These are phyloP conservation scores for Fomitopsis schrenkii DNA, from an alignment of 1,284 basidiomycete genomes.

Conservation along the genomic window DNA sequence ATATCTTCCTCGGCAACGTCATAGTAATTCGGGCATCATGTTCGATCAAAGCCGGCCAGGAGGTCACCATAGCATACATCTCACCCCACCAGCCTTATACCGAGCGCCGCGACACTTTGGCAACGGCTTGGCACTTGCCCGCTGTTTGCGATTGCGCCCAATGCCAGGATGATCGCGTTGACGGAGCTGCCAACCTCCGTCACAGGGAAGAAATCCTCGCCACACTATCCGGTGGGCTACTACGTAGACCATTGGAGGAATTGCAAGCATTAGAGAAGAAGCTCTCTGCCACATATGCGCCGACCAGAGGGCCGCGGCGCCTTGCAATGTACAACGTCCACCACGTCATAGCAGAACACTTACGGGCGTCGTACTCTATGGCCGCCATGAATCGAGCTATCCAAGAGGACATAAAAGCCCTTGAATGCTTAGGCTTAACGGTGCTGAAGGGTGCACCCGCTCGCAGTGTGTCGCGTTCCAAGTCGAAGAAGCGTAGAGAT, in stretches of 20 bases:
- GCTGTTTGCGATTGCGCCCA: constrained; percentile 13
- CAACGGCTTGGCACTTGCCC: constrained; percentile 11
- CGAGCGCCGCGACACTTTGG: constrained; percentile 10
- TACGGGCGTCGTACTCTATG: neutral
- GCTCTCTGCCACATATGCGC: neutral
- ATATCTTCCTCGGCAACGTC: constrained; percentile 20
- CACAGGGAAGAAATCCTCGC: neutral
- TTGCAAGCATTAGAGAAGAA: neutral
- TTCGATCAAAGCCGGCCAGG: constrained; percentile 10
- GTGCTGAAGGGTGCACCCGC: neutral
- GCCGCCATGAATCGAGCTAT: neutral
- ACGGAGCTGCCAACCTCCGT: constrained; percentile 10
- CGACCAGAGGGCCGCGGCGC: neutral
- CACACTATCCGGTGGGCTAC: neutral
- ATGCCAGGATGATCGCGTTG: constrained; percentile 17
- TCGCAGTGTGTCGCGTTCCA: neutral
- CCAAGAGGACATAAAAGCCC: neutral
- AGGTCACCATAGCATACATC: constrained; percentile 16
- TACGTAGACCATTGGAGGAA: neutral
- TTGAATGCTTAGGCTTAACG: neutral
- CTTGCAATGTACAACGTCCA: neutral
- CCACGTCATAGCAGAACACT: neutral
- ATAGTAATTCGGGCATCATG: constrained; percentile 19
- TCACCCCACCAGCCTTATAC: constrained; percentile 10
- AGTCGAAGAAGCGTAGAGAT: neutral